Evolutionary conservation across 169 alveolate genomes (phyloP).

Genomic region (Cryptosporidium ubiquitum): DNA sequence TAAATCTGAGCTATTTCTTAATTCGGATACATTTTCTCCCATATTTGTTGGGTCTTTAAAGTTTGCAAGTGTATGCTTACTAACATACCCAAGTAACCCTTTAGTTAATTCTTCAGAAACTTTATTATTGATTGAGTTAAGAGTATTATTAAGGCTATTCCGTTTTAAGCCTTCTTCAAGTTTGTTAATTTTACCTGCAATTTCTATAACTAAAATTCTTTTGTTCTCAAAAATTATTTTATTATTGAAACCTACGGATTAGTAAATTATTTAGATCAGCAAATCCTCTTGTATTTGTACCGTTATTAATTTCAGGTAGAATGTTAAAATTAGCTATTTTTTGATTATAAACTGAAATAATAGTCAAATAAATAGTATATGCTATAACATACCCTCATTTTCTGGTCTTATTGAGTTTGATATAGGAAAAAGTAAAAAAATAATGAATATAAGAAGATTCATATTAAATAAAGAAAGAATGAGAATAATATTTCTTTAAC

Average conservation of each 20-base stretch:
- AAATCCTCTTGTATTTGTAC: not conserved
- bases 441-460: not conserved
- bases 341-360: too few relatives aligned
- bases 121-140: not conserved
- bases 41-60: not conserved
- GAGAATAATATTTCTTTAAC: not conserved
- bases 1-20: not conserved
- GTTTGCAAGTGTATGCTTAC: not conserved
- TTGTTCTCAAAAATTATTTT: not conserved
- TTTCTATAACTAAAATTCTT: not conserved
- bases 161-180: not conserved
- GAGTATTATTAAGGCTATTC: not conserved
- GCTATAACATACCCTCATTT: conserved; percentile 1
- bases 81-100: conserved; percentile 13
- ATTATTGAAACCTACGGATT: not conserved
- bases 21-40: not conserved
- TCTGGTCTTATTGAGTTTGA: not conserved
- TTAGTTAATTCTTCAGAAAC: not conserved
- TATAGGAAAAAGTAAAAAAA: not conserved
- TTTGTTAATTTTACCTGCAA: not conserved
- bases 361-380: not conserved
- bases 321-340: not conserved
- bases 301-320: not conserved
- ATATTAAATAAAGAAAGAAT: not conserved
- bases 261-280: not conserved